Percentiles rank a stretch among this genome's conserved stretches.
phyloP scores from a whole-genome alignment of 371 early-diverging fungal species.

The Catenaria anguillulae region DNA sequence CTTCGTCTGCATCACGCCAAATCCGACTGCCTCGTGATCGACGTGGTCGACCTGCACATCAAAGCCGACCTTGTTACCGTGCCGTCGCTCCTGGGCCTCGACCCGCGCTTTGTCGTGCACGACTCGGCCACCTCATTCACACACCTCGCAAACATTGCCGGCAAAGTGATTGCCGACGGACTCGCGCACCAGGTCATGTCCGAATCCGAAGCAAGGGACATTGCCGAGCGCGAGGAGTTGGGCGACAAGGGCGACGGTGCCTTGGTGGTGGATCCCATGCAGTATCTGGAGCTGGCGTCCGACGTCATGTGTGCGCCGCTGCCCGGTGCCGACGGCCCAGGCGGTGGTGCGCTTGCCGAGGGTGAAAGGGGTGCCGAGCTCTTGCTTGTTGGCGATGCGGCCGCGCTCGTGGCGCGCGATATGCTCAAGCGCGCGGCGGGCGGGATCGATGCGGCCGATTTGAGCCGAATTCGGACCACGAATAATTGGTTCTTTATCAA shows the following conservation, averaged over 20 bases:
- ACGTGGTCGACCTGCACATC: conserved; percentile 51
- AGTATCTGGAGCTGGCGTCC: not conserved
- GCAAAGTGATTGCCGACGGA: not conserved
- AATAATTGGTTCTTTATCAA: not conserved
- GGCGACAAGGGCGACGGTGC: not conserved
- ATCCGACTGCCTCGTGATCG: conserved; percentile 63
- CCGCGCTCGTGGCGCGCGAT: not conserved
- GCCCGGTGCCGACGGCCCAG: too few relatives aligned
- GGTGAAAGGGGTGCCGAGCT: not conserved
- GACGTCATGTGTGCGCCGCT: not conserved
- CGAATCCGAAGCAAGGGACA: not conserved
- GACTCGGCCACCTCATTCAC: not conserved
- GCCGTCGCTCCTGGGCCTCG: conserved; percentile 24
- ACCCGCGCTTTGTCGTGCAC: conserved; percentile 7
- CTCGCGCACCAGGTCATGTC: not conserved
- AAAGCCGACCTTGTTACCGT: conserved; percentile 12
- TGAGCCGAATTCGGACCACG: not conserved
- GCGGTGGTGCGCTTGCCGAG: too few relatives aligned
- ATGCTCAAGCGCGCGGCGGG: not conserved
- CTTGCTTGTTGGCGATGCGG: not conserved
- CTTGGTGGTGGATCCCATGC: not conserved
- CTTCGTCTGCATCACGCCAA: conserved; percentile 53
- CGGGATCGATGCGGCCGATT: not conserved
- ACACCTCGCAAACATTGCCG: not conserved
- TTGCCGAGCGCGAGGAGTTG: not conserved